Base-by-base conservation (phyloP, 2,329 filamentous ascomycete species). In the Herpotrichia juniperi region DNA sequence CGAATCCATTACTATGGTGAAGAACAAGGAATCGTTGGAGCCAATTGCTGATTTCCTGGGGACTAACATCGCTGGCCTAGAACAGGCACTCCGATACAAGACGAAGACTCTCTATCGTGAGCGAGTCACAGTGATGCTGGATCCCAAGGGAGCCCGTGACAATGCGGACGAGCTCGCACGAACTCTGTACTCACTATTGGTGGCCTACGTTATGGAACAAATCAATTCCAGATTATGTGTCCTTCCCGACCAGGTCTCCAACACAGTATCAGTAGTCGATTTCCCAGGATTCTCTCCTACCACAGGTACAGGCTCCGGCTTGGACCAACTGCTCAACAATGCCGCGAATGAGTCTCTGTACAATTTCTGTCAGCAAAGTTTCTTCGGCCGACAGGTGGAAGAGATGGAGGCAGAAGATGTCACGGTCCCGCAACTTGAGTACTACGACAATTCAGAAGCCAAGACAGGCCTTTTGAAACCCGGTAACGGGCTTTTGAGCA, bases 121-220 rank as follows among this genome's bases (percentile, higher is more conserved):
- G 79, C 88, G 94, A 48, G 94, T 99, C n/a, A 99, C 94, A 0
- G 90, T 99, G 59, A 96, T 99, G 93, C 83, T 99, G 28, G 94
- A 99, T 68, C 91, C 93, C 6, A 87, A 86, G 51, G 94, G 94
- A 32, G 94, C 94, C 40, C 88, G 92, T 45, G 88, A 86, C 32
- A 97, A 97, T 63, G 94, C 94, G 14, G 93, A 97, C 68, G 94
- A 97, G 74, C 84, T 99, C 43, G 93, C 94, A 4, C 85, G 93
- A 46, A 97, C 93, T 0, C 79, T 99, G 0, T 99, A 99, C 77
- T 93, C 93, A 4, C 85, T 99, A 8, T 81, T 99, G 6, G 93
- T 97, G 12, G 92, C 93, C 14, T 97, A 93, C 74, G 87, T 99
- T 32, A 90, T 97, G 63, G 94, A 99, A 77, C 88, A 82, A 51